Evolutionary conservation across 805 yeast genomes (phyloP), one percentile per base, ranked within the genome.

Genomic region (Tanozyma kutaoensis): DNA sequence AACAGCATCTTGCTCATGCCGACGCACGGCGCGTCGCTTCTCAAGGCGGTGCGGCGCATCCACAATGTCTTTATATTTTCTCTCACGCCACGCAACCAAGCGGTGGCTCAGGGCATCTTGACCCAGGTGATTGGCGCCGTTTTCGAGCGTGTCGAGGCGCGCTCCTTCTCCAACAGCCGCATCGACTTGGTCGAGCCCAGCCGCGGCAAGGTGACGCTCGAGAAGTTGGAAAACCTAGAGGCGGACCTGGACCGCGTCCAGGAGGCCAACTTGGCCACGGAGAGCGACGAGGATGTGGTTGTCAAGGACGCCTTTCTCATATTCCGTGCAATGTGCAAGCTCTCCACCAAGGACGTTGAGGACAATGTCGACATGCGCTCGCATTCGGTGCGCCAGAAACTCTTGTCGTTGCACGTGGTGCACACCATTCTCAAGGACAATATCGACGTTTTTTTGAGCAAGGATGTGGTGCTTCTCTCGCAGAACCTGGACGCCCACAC

Each of bases 271-370:
- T 53, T 48, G 25, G 61, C 53, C 3, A 47, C 47, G 26, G 64
- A 58, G 21, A 68, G 64, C 27, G 82, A 73, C 32, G 72, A 70
- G 36, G 93, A 81, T 32, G 50, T 76, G 19, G 70, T 65, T 2
- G 74, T 82, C 12, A 86, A 84, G 42, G 99, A 91, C 49, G 96
- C 97, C 0, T 88, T 86, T 44, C 61, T 91, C 32, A 69, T 91
- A 3, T 85, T 91, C 52, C 70, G 99, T 46, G 88, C 96, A 2
- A 79, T 91, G 91, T 81, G 95, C 49, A 85, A 84, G 45, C 66
- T 91, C 12, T 80, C 96, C 3, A 79, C 81, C 25, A 91, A 91
- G 50, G 66, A 76, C 15, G 56, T 88, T 32, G 96, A 86, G 33
- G 79, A 76, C 20, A 69, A 73, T 19, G 54, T 84, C 34, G 93